phyloP scores from a whole-genome alignment of 2,329 filamentous ascomycete species.

The Fusarium pseudocircinatum region DNA sequence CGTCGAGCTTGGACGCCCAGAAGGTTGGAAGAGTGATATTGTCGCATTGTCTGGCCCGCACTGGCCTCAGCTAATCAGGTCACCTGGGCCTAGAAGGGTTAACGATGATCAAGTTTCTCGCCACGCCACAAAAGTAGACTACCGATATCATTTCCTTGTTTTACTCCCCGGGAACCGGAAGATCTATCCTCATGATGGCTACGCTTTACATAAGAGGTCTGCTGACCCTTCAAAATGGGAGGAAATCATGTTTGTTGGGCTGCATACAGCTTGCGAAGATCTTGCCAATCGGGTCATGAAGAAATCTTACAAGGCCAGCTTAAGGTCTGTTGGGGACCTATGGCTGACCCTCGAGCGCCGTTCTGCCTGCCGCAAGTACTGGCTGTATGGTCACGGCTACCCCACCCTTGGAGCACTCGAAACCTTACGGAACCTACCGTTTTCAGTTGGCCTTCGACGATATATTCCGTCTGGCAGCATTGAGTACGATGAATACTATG shows the following conservation, averaged over 20 bases:
- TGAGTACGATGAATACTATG: neutral
- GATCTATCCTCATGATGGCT: neutral
- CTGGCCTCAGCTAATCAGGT: neutral
- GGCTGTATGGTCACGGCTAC: too few relatives aligned
- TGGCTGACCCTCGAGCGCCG: constrained; percentile 10
- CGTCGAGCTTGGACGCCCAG: neutral
- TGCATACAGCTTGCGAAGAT: neutral
- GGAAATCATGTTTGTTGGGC: neutral
- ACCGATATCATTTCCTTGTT: too few relatives aligned
- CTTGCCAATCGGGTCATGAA: neutral
- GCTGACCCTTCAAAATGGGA: neutral
- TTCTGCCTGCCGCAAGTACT: neutral
- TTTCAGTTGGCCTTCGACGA: neutral
- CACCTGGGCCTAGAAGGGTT: neutral
- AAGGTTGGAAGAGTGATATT: neutral
- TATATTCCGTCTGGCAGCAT: neutral
- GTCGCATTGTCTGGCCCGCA: neutral
- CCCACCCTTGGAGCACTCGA: neutral
- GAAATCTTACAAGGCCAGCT: neutral
- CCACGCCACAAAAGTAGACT: neutral
- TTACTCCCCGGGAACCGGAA: neutral
- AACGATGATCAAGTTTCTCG: neutral
- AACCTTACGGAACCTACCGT: neutral
- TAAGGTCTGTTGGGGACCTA: neutral
- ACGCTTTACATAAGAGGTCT: neutral